These are phyloP conservation scores for Inga leiocalycina DNA, from an alignment of 306 rosid species.

Conservation along the genomic window DNA sequence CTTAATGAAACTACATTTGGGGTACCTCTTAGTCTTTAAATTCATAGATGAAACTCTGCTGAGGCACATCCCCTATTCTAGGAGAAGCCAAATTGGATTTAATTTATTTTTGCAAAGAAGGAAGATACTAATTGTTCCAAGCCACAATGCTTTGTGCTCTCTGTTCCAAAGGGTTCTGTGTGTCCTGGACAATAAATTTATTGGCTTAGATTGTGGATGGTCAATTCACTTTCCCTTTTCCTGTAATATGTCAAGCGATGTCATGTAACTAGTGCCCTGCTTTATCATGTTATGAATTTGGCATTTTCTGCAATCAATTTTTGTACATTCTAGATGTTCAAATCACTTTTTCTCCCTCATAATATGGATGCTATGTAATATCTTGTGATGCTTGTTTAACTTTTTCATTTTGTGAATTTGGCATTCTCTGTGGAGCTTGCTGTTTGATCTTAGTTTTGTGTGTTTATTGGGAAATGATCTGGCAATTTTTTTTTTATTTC, in stretches of 20 bases:
- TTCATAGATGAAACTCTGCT: neutral
- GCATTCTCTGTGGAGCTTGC: neutral
- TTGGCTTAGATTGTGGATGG: neutral
- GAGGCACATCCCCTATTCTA: neutral
- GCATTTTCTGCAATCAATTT: neutral
- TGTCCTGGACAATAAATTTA: neutral
- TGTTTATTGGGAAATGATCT: neutral
- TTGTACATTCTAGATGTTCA: too few species aligned
- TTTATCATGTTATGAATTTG: neutral
- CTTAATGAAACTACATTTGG: neutral
- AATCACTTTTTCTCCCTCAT: too few species aligned
- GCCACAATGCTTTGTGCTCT: neutral
- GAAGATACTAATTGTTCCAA: neutral
- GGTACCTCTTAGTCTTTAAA: neutral
- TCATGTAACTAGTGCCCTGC: neutral
- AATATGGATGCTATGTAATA: too few species aligned
- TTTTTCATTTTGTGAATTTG: neutral
- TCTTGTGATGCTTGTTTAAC: neutral
- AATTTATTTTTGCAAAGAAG: neutral
- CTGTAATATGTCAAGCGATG: neutral
- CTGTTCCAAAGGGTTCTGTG: neutral
- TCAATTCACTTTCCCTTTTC: neutral
- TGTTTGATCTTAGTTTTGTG: neutral
- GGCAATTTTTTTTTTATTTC: neutral
- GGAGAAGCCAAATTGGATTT: conserved; percentile 1